A percentile compares a stretch with the other conserved stretches of the same genome.
Evolutionary conservation across 345 rosid species (phyloP).

Genomic region (Populus tremula): DNA sequence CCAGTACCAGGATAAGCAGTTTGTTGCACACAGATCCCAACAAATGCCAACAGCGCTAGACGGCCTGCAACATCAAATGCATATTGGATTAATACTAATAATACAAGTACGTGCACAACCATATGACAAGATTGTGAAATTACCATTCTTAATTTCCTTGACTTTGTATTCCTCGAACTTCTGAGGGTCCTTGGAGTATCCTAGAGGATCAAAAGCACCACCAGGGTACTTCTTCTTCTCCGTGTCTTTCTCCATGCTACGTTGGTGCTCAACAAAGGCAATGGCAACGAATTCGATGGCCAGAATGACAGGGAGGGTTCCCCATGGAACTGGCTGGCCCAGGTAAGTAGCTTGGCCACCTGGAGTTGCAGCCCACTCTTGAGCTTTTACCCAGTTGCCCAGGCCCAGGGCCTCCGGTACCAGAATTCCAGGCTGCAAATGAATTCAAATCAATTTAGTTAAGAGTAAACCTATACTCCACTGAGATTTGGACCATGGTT

Average conservation of each 20-base stretch:
- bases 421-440: slow-evolving; percentile 78
- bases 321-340: slow-evolving; percentile 97
- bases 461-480: background rate
- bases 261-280: slow-evolving; percentile 92
- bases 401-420: slow-evolving; percentile 89
- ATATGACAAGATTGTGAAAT: background rate
- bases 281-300: slow-evolving; percentile 82
- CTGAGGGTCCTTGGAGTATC: slow-evolving; percentile 91
- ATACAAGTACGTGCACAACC: background rate
- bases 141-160: slow-evolving; percentile 93
- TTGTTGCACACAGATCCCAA: slow-evolving; percentile 92
- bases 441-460: background rate
- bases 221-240: slow-evolving; percentile 98
- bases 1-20: slow-evolving; percentile 97
- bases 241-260: slow-evolving; percentile 95
- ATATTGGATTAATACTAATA: background rate
- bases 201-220: slow-evolving; percentile 94
- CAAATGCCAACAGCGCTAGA: slow-evolving; percentile 86
- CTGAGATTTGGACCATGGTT: background rate
- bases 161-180: slow-evolving; percentile 89
- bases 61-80: slow-evolving; percentile 50
- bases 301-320: slow-evolving; percentile 81
- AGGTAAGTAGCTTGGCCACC: slow-evolving; percentile 98
- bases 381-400: slow-evolving; percentile 99
- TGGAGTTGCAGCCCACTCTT: slow-evolving; percentile 93